These are phyloP conservation scores for Halophytophthora polymorphica DNA, from an alignment of 352 stramenopile genomes.

Conservation along the genomic window DNA sequence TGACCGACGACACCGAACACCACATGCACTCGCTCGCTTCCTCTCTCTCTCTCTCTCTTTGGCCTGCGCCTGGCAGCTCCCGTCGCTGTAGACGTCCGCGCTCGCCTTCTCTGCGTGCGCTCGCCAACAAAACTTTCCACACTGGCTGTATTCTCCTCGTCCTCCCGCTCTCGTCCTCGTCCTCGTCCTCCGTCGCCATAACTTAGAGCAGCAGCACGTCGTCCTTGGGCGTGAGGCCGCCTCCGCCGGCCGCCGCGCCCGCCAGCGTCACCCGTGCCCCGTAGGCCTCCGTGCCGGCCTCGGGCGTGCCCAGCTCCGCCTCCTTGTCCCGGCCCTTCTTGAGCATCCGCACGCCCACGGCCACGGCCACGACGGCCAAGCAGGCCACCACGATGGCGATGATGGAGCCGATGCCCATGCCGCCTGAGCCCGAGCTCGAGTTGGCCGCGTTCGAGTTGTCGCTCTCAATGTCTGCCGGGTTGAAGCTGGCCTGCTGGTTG, in stretches of 20 bases:
- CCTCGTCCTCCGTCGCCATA: conserved; percentile 29
- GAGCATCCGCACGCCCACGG: conserved; percentile 62
- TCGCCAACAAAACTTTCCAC: conserved; percentile 30
- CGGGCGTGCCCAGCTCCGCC: conserved; percentile 41
- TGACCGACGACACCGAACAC: conserved; percentile 24
- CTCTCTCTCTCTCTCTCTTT: conserved; percentile 7
- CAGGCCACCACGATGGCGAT: conserved; percentile 67
- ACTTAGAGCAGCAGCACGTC: conserved; percentile 81
- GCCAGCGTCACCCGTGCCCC: conserved; percentile 3
- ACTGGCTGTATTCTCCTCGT: conserved; percentile 29
- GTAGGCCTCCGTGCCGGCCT: conserved; percentile 45
- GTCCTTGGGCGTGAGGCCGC: conserved; percentile 78
- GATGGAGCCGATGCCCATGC: conserved; percentile 35
- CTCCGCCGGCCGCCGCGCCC: conserved; percentile 19
- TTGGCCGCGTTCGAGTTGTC: conserved; percentile 14
- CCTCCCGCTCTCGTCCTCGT: conserved; percentile 11
- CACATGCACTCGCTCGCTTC: conserved; percentile 8
- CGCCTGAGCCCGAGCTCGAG: background rate
- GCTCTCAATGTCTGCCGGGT: conserved; percentile 30
- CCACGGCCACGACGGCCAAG: conserved; percentile 67
- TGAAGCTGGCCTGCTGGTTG: conserved; percentile 36
- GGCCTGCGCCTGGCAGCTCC: conserved; percentile 10
- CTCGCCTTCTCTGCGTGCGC: conserved; percentile 19
- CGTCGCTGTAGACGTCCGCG: conserved; percentile 16
- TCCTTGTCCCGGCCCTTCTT: conserved; percentile 60